Evolutionary conservation across 73 alveolate genomes (phyloP), one percentile per base, ranked within the genome.

Genomic region (Paramecium sexaurelia): DNA sequence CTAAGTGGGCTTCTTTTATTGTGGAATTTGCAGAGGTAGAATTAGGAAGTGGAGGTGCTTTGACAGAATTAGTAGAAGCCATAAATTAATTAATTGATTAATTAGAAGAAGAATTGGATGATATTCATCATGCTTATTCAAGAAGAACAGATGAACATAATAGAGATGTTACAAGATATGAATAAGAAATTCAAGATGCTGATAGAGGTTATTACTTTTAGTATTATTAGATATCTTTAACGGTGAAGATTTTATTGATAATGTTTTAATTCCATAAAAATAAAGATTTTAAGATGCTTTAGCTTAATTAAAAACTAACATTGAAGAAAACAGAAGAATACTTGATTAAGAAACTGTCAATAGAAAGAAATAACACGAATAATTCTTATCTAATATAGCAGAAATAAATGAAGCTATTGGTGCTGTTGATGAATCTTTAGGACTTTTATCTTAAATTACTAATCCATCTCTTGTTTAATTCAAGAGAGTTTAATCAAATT

Each of bases 101-200:
- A 78, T 78, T 78, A 45, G 32, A 78, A 22, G 90, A 78, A 45
- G 90, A 78, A 45, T 45, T 78, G 19, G 68, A 78, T 13, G 75
- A 78, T 11, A 41, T 78, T 39, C 10, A 78, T 22, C 40, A 78
- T 1, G 35, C 51, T 0, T 78, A 78, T 45, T 78, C 75, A 2
- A 78, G 75, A 78, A 78, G 75, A 78, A 78, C 90, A 13, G 90
- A 78, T 78, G 68, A 78, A 78, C 75, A 40, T 17, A 78, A 78
- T 43, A 78, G 75, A 78, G 90, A 78, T 78, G 90, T 78, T 13
- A 75, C 89, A n/a, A 75, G 89, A 75, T 41, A 26, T 36, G 73
- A 75, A 75, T 75, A 75, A 41, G 89, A 75, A 20, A 75, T 75
- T 39, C 26, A 75, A 41, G 89, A 39, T 75, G 89, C 37, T 17